phyloP scores from a whole-genome alignment of 768 basidiomycete genomes.

The Auriculariales sp. region DNA sequence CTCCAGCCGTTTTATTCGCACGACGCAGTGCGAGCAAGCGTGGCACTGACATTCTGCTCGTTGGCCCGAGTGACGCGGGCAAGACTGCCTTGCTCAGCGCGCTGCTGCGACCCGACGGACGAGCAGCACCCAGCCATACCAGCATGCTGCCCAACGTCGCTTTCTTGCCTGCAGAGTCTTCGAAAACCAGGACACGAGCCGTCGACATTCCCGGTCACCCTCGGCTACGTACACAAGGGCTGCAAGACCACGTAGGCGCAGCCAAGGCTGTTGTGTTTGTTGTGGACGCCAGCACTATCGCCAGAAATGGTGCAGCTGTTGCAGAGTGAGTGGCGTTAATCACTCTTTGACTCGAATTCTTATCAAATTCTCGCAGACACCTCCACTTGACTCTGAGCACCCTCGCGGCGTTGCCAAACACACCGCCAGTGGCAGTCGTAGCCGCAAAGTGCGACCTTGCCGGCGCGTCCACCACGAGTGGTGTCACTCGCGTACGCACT shows the following conservation, averaged over 20 bases:
- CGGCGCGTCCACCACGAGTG: slow-evolving; percentile 13
- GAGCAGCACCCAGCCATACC: slow-evolving; percentile 53
- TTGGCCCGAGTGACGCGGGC: slow-evolving; percentile 62
- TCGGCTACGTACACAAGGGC: slow-evolving; percentile 51
- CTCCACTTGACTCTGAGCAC: no score
- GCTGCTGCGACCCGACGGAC: slow-evolving; percentile 47
- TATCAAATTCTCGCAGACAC: no score
- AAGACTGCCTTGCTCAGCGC: slow-evolving; percentile 67
- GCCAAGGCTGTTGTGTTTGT: slow-evolving; percentile 63
- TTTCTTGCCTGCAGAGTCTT: slow-evolving; percentile 25
- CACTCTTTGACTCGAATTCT: no score
- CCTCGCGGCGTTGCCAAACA: no score
- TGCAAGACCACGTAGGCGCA: slow-evolving; percentile 44
- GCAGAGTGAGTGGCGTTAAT: slow-evolving; percentile 57
- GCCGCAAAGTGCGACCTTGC: background rate
- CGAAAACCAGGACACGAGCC: slow-evolving; percentile 33
- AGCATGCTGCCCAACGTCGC: slow-evolving; percentile 64
- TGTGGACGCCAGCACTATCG: slow-evolving; percentile 65
- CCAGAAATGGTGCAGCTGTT: slow-evolving; percentile 56
- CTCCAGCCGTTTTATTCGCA: slow-evolving; percentile 19
- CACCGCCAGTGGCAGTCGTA: background rate
- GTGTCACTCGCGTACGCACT: slow-evolving; percentile 53
- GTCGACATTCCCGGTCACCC: slow-evolving; percentile 82
- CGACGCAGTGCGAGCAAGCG: slow-evolving; percentile 28
- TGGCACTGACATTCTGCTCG: slow-evolving; percentile 55